Conservation (phyloP, 495 filamentous ascomycete species). For the Pseudevernia furfuracea region DNA sequence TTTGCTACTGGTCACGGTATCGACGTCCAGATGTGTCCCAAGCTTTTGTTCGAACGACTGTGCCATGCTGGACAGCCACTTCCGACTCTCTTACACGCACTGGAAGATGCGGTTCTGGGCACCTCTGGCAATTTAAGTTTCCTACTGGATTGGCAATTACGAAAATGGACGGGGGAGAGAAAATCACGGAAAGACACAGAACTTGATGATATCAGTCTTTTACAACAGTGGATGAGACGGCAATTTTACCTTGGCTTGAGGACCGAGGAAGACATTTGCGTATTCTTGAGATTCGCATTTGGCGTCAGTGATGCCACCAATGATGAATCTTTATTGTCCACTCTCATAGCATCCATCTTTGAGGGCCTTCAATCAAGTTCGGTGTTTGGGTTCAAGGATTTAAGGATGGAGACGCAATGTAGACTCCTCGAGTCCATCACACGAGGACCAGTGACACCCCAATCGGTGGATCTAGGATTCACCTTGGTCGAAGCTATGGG, state of each 20-base stretch:
- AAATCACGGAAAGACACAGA: background rate
- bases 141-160: constrained; percentile 25
- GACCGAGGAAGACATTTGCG: constrained; percentile 32
- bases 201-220: constrained; percentile 4
- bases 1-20: background rate
- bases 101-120: constrained; percentile 40
- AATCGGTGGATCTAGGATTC: constrained; percentile 5
- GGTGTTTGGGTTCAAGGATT: constrained; percentile 8
- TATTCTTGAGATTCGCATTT: constrained; percentile 30
- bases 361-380: constrained; percentile 15
- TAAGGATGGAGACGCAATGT: background rate
- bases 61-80: constrained; percentile 22
- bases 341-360: constrained; percentile 4
- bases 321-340: background rate
- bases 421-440: constrained; percentile 2
- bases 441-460: background rate
- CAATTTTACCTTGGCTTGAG: constrained; percentile 38
- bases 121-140: constrained; percentile 33
- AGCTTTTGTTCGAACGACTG: constrained; percentile 36
- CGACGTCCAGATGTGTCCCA: constrained; percentile 30
- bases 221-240: constrained; percentile 31
- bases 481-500: constrained; percentile 10
- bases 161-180: background rate
- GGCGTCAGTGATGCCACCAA: constrained; percentile 8
- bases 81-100: constrained; percentile 34